phyloP scores from a whole-genome alignment of 148 eudicot genomes.

The Cornus florida region DNA sequence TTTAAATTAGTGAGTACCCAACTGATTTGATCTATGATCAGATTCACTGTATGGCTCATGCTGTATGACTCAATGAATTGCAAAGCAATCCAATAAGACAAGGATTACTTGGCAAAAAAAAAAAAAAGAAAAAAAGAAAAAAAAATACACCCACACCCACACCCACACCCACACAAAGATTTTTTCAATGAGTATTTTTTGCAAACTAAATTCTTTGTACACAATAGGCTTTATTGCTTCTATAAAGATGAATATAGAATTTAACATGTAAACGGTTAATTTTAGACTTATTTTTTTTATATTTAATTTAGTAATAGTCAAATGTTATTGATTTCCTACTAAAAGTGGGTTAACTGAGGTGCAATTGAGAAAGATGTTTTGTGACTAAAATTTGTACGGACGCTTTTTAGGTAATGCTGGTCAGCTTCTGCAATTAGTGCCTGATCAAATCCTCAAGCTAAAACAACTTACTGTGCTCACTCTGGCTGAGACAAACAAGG shows the following conservation, averaged over 20 bases:
- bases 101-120: neutral
- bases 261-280: neutral
- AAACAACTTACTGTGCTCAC: constrained; percentile 94
- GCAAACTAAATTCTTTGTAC: neutral
- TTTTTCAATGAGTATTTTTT: neutral
- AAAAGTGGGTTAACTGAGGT: neutral
- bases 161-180: no score
- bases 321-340: neutral
- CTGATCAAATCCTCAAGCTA: constrained; percentile 85
- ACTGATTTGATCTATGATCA: no score
- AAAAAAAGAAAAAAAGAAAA: no score
- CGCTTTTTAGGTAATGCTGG: constrained; percentile 53
- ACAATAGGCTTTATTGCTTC: neutral
- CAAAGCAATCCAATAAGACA: no score
- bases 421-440: constrained; percentile 59
- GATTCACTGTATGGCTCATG: no score
- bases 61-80: no score
- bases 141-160: no score
- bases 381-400: neutral
- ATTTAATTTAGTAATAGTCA: neutral
- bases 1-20: neutral
- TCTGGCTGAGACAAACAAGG: constrained; percentile 90
- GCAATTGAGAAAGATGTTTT: neutral
- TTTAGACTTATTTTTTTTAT: neutral
- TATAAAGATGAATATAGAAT: neutral